Evolutionary conservation across 345 rosid species (phyloP).

Genomic region (Ceriops tagal): DNA sequence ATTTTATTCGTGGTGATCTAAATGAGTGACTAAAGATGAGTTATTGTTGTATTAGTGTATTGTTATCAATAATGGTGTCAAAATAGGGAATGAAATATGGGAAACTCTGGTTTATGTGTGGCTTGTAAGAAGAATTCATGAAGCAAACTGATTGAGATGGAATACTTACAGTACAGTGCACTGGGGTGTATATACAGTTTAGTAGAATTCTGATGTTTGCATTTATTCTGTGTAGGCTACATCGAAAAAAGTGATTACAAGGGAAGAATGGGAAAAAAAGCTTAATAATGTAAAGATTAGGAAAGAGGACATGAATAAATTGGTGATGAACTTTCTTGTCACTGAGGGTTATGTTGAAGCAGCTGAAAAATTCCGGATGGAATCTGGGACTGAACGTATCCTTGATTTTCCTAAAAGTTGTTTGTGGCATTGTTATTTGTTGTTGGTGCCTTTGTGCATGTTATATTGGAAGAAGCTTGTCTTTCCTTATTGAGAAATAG

Average conservation of each 20-base stretch:
- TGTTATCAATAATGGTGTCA: neutral
- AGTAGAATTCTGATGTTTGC: neutral
- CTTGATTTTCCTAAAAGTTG: conserved; percentile 9
- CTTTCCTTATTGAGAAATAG: conserved; percentile 58
- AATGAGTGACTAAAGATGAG: neutral
- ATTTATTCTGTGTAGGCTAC: conserved; percentile 38
- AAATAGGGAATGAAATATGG: neutral
- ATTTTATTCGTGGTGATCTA: neutral
- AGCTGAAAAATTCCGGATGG: conserved; percentile 81
- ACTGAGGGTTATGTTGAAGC: conserved; percentile 97
- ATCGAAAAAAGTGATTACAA: conserved; percentile 65
- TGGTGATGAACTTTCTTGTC: conserved; percentile 97
- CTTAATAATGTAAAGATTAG: conserved; percentile 76
- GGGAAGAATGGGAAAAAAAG: conserved; percentile 94
- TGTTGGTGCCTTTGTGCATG: neutral
- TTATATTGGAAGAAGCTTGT: neutral
- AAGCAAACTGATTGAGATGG: neutral
- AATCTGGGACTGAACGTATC: conserved; percentile 98
- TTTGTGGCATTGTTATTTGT: conserved; percentile 1
- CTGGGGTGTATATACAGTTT: neutral
- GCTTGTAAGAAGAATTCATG: too few relatives aligned
- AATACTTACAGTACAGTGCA: neutral
- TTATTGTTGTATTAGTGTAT: too few relatives aligned
- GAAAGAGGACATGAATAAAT: conserved; percentile 93
- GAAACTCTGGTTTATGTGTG: neutral